Evolutionary conservation across 2,329 filamentous ascomycete species (phyloP).

Genomic region (Hortaea werneckii): DNA sequence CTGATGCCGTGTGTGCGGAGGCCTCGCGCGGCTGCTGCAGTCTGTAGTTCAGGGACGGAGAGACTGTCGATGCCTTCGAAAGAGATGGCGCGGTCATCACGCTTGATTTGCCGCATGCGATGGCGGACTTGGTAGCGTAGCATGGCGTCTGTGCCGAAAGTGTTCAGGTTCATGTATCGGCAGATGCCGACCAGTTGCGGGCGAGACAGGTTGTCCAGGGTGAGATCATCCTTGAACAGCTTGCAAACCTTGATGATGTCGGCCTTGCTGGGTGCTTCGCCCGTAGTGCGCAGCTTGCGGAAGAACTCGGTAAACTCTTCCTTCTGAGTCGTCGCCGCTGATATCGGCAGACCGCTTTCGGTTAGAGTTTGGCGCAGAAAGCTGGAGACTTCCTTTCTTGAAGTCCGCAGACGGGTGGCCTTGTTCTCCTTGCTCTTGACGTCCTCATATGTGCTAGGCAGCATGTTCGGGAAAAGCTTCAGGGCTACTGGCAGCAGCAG

Average conservation of each 20-base stretch:
- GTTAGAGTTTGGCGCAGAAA: conserved; percentile 82
- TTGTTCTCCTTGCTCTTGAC: conserved; percentile 86
- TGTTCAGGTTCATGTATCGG: conserved; percentile 95
- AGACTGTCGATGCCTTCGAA: conserved; percentile 89
- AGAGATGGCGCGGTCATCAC: conserved; percentile 87
- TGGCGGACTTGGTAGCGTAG: conserved; percentile 93
- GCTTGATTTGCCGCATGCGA: conserved; percentile 98
- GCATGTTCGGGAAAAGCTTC: conserved; percentile 91
- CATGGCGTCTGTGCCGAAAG: conserved; percentile 95
- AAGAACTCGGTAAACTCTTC: conserved; percentile 97
- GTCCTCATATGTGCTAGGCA: conserved; percentile 93
- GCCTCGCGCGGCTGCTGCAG: conserved; percentile 81
- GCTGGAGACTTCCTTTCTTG: conserved; percentile 82
- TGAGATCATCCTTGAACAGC: conserved; percentile 96
- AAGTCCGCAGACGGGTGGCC: conserved; percentile 67
- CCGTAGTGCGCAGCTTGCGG: conserved; percentile 84
- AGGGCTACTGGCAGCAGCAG: conserved; percentile 82
- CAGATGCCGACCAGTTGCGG: conserved; percentile 96
- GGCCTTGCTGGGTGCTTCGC: conserved; percentile 74
- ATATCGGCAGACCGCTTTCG: conserved; percentile 88
- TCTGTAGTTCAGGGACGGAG: conserved; percentile 83
- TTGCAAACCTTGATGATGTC: conserved; percentile 99
- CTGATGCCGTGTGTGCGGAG: conserved; percentile 88
- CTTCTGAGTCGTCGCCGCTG: conserved; percentile 70
- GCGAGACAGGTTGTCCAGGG: conserved; percentile 89